These are phyloP conservation scores for Fusarium sp. DNA, from an alignment of 2,329 filamentous ascomycete species.

Conservation along the genomic window DNA sequence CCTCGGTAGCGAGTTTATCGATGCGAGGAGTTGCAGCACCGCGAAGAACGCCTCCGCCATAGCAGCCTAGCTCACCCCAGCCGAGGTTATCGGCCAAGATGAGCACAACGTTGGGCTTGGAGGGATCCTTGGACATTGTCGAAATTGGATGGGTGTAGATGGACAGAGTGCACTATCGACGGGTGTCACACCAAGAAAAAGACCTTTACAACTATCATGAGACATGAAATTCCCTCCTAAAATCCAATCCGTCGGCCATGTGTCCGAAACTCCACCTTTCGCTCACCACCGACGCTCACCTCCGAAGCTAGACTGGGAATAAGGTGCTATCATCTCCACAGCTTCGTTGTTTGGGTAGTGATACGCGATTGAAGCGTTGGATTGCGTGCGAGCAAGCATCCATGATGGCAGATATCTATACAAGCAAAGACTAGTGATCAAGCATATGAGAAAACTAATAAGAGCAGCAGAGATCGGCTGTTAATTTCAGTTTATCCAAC, in stretches of 20 bases:
- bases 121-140: slow-evolving; percentile 27
- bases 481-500: neutral
- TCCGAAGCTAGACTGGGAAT: slow-evolving; percentile 9
- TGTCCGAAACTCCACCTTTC: slow-evolving; percentile 28
- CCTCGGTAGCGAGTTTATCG: slow-evolving; percentile 48
- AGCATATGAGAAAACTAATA: too few relatives aligned
- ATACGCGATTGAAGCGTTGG: slow-evolving; percentile 11
- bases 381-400: slow-evolving; percentile 4
- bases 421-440: too few relatives aligned
- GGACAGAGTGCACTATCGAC: too few relatives aligned
- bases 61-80: slow-evolving; percentile 52
- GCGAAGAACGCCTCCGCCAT: slow-evolving; percentile 49
- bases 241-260: neutral
- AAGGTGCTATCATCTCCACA: slow-evolving; percentile 1
- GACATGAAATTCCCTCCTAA: too few relatives aligned
- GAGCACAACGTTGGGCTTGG: slow-evolving; percentile 48
- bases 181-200: too few relatives aligned
- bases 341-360: neutral
- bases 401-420: neutral
- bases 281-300: slow-evolving; percentile 41
- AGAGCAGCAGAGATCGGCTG: neutral
- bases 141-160: neutral
- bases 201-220: too few relatives aligned
- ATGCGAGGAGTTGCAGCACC: slow-evolving; percentile 51
- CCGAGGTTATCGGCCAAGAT: slow-evolving; percentile 53